phyloP scores from a whole-genome alignment of 2,329 filamentous ascomycete genomes.

The Fusarium odoratissimum region DNA sequence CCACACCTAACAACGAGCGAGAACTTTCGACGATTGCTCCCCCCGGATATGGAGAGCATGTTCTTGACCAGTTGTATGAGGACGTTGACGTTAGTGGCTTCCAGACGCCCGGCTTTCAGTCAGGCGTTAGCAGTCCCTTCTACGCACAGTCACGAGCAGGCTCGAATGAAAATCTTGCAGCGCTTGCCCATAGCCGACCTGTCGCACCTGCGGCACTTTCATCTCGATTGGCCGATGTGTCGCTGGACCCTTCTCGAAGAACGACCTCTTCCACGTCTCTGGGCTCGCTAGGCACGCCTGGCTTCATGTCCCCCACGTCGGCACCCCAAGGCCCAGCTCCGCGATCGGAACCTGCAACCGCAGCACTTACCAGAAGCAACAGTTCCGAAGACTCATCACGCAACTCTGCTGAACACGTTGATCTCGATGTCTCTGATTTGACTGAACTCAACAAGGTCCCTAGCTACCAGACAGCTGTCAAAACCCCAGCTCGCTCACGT shows the following conservation, averaged over 20 bases:
- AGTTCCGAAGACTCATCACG: conserved; percentile 65
- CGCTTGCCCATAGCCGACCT: conserved; percentile 53
- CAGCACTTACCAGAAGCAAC: conserved; percentile 63
- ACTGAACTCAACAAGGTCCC: conserved; percentile 78
- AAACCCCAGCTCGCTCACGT: conserved; percentile 68
- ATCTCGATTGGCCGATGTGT: conserved; percentile 77
- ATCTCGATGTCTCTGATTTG: conserved; percentile 69
- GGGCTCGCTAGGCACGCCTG: conserved; percentile 57
- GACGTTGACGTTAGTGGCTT: conserved; percentile 86
- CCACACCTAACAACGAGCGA: conserved; percentile 56
- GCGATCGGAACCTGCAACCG: conserved; percentile 58
- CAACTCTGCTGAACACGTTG: conserved; percentile 67
- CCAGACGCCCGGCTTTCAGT: conserved; percentile 77
- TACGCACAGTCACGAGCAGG: conserved; percentile 77
- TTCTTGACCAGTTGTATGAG: conserved; percentile 90
- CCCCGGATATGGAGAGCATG: conserved; percentile 91
- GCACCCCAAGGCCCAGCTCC: conserved; percentile 50
- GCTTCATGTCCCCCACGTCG: conserved; percentile 58
- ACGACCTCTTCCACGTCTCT: conserved; percentile 60
- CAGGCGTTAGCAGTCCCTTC: conserved; percentile 85
- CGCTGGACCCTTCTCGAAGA: conserved; percentile 60
- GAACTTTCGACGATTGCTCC: conserved; percentile 77
- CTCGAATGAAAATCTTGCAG: conserved; percentile 81
- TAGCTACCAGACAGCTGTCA: conserved; percentile 80
- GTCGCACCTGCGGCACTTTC: conserved; percentile 66